Conservation (phyloP, 176 grass and related monocot species). For the Ampelocalamus luodianensis region DNA sequence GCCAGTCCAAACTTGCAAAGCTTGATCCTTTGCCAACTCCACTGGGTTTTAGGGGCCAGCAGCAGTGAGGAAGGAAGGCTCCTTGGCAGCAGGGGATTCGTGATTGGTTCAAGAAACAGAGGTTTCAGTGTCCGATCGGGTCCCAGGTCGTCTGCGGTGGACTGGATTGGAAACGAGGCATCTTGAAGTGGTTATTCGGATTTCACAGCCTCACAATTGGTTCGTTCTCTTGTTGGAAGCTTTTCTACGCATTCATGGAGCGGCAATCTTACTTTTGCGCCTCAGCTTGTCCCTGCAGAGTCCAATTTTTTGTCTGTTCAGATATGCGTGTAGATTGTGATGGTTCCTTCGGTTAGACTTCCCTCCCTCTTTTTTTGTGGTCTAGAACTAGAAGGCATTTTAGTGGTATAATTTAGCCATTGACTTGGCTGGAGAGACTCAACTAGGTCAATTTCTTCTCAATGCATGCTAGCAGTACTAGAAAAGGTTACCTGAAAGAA, state of each 20-base stretch:
- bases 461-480: background rate
- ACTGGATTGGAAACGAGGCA: conserved; percentile 3
- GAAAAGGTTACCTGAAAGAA: conserved; percentile 14
- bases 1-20: background rate
- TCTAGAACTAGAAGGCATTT: conserved; percentile 27
- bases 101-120: conserved; percentile 4
- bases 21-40: background rate
- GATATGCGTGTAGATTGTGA: background rate
- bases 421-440: conserved; percentile 29
- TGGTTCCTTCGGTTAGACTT: background rate
- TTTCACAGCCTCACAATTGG: background rate
- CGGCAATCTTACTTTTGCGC: background rate
- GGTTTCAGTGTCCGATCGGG: background rate
- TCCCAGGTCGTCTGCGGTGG: background rate
- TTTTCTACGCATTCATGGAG: conserved; percentile 9
- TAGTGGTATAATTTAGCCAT: background rate
- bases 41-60: background rate
- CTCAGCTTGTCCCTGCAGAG: background rate
- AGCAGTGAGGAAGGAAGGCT: background rate
- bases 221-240: background rate
- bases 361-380: background rate
- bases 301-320: background rate
- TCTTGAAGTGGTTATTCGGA: background rate
- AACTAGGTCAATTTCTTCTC: conserved; percentile 6
- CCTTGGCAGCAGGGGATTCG: background rate